Conservation (phyloP, 768 basidiomycete genomes). For the Paxillus rubicundulus region DNA sequence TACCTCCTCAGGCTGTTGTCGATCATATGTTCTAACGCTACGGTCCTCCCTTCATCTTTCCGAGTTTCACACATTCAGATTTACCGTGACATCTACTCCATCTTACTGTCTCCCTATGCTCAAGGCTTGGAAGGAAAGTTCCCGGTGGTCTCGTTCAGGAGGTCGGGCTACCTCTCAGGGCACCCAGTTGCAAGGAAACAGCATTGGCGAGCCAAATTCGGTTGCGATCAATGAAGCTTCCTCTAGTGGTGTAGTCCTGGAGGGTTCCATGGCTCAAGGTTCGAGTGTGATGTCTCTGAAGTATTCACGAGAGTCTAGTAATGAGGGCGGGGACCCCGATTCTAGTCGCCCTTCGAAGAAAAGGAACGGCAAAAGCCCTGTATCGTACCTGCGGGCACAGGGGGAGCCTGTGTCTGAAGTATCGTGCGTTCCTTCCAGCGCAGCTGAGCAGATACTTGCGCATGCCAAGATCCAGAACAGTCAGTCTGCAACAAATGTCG, state of each 20-base stretch:
- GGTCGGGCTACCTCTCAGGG: conserved; percentile 16
- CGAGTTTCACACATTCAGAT: background rate
- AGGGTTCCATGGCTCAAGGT: conserved; percentile 9
- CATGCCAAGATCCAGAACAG: conserved; percentile 19
- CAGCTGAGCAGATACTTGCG: conserved; percentile 16
- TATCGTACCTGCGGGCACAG: background rate
- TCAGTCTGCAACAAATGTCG: conserved; percentile 4
- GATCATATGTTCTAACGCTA: too few relatives aligned
- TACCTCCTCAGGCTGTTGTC: too few relatives aligned
- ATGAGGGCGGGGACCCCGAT: conserved; percentile 1
- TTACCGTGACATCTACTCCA: background rate
- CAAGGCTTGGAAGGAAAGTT: conserved; percentile 22
- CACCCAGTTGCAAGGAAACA: conserved; percentile 27
- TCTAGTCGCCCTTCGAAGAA: conserved; percentile 11
- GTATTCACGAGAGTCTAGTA: conserved; percentile 9
- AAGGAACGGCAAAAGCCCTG: background rate
- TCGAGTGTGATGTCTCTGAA: conserved; percentile 10
- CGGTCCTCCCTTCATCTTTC: background rate
- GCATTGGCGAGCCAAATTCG: conserved; percentile 24
- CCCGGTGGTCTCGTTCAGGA: conserved; percentile 5
- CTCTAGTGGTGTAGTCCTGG: conserved; percentile 9
- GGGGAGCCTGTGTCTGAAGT: background rate
- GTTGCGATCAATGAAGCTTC: conserved; percentile 16
- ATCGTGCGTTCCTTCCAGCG: conserved; percentile 4
- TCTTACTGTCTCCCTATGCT: conserved; percentile 13